A percentile compares a stretch with the other conserved stretches of the same genome.
Evolutionary conservation across 179 eudicot genomes (phyloP).

Genomic region (Gypsophila paniculata): DNA sequence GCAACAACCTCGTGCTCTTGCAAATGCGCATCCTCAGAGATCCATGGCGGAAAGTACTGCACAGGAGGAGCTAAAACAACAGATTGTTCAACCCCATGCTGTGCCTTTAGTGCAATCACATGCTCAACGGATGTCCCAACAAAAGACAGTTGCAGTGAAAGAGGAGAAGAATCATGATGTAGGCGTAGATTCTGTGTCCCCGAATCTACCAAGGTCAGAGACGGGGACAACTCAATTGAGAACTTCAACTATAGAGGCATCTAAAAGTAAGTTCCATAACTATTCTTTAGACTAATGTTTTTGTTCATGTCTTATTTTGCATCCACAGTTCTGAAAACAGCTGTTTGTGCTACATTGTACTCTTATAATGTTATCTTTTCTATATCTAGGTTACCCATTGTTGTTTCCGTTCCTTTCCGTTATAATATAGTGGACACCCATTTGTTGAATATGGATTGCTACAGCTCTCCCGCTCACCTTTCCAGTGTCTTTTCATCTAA

Average conservation of each 20-base stretch:
- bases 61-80: constrained; percentile 10
- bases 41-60: constrained; percentile 13
- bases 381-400: not conserved
- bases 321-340: not conserved
- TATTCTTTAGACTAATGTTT: not conserved
- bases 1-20: not conserved
- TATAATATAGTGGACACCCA: not conserved
- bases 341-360: not conserved
- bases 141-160: not conserved
- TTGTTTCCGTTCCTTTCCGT: not conserved
- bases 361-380: too few relatives aligned
- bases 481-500: not conserved
- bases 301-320: not conserved
- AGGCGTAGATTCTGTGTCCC: constrained; percentile 7
- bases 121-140: constrained; percentile 11
- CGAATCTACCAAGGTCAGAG: constrained; percentile 13
- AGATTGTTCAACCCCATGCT: not conserved
- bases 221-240: constrained; percentile 1
- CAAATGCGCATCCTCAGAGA: constrained; percentile 15
- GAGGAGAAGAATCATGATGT: not conserved
- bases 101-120: constrained; percentile 15
- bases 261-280: constrained; percentile 18
- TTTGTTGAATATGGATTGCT: not conserved
- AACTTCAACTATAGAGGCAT: constrained; percentile 16
- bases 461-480: not conserved